Evolutionary conservation across 768 basidiomycete species (phyloP).

Genomic region (Tephrocybe sp.): DNA sequence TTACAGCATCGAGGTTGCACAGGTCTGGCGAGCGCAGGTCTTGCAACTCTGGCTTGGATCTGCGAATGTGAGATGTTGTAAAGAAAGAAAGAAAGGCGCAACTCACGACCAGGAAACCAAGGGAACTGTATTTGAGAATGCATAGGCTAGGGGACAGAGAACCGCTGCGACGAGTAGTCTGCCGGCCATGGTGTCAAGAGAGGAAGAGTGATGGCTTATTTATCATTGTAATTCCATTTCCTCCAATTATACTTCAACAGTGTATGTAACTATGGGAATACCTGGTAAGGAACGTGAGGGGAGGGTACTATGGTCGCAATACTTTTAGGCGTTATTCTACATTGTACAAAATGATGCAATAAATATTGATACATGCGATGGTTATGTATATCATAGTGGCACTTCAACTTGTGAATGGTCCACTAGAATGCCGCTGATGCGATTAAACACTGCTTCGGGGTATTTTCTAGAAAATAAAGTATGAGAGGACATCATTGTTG

Average conservation of each 20-base stretch:
- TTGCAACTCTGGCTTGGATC: no score
- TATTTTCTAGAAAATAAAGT: conserved; percentile 47
- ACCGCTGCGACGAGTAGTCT: conserved; percentile 41
- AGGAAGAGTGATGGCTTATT: background rate
- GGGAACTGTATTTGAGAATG: conserved; percentile 62
- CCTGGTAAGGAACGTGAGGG: no score
- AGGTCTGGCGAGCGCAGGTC: conserved; percentile 25
- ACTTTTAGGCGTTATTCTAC: no score
- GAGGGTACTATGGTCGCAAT: no score
- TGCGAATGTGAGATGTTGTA: background rate
- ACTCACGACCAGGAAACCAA: conserved; percentile 72
- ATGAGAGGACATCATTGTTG: background rate
- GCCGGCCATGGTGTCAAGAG: conserved; percentile 33
- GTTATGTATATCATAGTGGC: conserved; percentile 21
- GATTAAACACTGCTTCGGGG: conserved; percentile 74
- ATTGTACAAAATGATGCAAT: no score
- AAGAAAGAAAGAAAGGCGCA: conserved; percentile 18
- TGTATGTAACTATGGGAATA: no score
- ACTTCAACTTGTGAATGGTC: conserved; percentile 63
- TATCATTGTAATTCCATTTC: no score
- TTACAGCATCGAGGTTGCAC: conserved; percentile 63
- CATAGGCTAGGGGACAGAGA: conserved; percentile 44
- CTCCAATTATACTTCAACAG: no score
- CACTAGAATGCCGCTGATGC: conserved; percentile 79
- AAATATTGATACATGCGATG: no score